Conservation (phyloP, 2,329 filamentous ascomycete genomes). For the Cladophialophora carrionii region DNA sequence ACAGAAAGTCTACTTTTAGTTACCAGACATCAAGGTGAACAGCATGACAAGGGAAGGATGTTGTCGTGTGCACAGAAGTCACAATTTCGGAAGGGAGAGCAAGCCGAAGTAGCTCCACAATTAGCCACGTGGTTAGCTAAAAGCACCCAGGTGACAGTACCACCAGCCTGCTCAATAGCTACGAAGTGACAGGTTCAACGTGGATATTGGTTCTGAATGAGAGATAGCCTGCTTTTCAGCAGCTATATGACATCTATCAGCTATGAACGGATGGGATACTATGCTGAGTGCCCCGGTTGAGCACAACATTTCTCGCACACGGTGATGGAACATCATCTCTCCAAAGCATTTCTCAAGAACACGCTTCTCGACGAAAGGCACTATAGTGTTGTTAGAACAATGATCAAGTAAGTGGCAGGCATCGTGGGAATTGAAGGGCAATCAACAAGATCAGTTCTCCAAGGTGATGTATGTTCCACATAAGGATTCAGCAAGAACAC, state of each 20-base stretch:
- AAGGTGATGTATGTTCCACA: conserved; percentile 68
- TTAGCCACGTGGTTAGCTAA: not conserved
- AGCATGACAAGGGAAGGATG: not conserved
- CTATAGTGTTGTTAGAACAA: not conserved
- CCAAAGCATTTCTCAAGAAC: not conserved
- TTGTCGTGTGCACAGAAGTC: not conserved
- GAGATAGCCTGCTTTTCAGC: not conserved
- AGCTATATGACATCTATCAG: not conserved
- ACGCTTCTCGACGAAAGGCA: not conserved
- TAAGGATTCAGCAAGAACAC: conserved; percentile 66
- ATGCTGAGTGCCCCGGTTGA: not conserved
- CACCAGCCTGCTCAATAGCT: not conserved
- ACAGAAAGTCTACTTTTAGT: not conserved
- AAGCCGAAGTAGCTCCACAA: not conserved
- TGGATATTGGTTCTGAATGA: not conserved
- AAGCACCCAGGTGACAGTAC: too few species aligned
- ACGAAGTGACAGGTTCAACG: not conserved
- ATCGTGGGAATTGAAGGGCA: not conserved
- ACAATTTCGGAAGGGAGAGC: not conserved
- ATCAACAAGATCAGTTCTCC: conserved; percentile 60
- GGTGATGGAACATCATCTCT: not conserved
- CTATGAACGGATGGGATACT: not conserved
- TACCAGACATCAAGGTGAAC: not conserved
- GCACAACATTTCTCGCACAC: not conserved
- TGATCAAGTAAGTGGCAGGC: not conserved